phyloP scores from a whole-genome alignment of 2,329 filamentous ascomycete genomes.

The Beauveria pseudobassiana region DNA sequence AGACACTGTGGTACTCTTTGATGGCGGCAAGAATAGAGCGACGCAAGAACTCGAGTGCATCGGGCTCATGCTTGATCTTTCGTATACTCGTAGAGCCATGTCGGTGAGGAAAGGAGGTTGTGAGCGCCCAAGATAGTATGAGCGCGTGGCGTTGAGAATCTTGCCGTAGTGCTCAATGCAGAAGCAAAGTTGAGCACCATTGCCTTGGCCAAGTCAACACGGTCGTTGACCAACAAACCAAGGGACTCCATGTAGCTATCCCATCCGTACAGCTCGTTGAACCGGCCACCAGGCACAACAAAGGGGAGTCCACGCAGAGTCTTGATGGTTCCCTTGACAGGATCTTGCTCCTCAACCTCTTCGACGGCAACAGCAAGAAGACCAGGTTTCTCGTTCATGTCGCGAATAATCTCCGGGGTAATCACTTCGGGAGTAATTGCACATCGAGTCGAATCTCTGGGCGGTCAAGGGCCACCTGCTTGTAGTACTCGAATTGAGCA shows the following conservation, averaged over 20 bases:
- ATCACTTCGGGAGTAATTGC: constrained; percentile 66
- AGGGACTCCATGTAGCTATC: constrained; percentile 98
- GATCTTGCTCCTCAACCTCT: constrained; percentile 54
- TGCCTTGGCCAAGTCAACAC: constrained; percentile 78
- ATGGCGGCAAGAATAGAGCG: constrained; percentile 81
- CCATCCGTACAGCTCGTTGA: constrained; percentile 98
- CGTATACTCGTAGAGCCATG: constrained; percentile 90
- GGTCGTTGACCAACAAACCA: constrained; percentile 77
- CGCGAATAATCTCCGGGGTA: constrained; percentile 71
- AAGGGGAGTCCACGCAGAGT: constrained; percentile 79
- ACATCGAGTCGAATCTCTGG: constrained; percentile 88
- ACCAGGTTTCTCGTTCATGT: constrained; percentile 81
- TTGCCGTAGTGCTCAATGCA: constrained; percentile 98
- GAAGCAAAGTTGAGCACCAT: constrained; percentile 96
- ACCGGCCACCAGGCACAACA: constrained; percentile 92
- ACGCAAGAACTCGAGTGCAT: constrained; percentile 72
- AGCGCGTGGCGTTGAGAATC: constrained; percentile 92
- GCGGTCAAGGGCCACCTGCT: constrained; percentile 64
- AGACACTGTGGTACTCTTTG: constrained; percentile 91
- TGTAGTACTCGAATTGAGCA: constrained; percentile 87
- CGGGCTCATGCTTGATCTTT: constrained; percentile 82
- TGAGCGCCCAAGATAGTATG: constrained; percentile 89
- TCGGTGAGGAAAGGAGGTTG: constrained; percentile 97
- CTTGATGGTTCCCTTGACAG: constrained; percentile 46
- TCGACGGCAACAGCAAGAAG: constrained; percentile 87